Base-by-base conservation (phyloP, 2,329 filamentous ascomycete species). In the Colletotrichum gigasporum region DNA sequence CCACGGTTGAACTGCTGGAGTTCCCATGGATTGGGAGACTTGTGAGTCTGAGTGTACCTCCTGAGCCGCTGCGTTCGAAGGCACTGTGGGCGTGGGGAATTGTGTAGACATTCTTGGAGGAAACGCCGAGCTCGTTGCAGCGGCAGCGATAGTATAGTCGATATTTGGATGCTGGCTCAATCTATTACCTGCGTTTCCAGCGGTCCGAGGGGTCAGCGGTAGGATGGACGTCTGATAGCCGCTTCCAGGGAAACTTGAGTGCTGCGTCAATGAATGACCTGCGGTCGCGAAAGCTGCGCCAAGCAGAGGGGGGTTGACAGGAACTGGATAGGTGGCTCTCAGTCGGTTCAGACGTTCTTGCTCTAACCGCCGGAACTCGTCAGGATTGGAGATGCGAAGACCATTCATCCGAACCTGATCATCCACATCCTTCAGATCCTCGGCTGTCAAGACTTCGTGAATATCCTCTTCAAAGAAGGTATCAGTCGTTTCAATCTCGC, bases 381-480 rank as follows among this genome's bases (percentile, higher is more conserved):
- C 70, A 1, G 77, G 78, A 26, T 81, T 69, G 3, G 68, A 72
- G 39, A 67, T n/a, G 2, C 77, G 73, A 26, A 79, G 70, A 3
- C 68, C 66, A 37, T 78, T 74, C 63, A 76, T 28, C n/a, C 72
- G 70, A 18, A 76, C 69, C 68, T 77, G 68, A n/a, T 69, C 67
- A 16, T 85, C 80, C 0, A 87, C 87, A 45, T 89, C 85, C 42
- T 77, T 78, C 9, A 81, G 73, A 67, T 94, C 91, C 53, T 91
- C 87, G 0, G 81, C 79, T 0, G 87, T 89, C 20, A 94, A 75
- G 16, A 70, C 69, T 11, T 83, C 82, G 51, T 89, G 87, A 10
- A 85, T 78, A 60, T 91, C 90, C 67, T 94, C 90, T 68, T 87
- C 83, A 68, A 91, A 89, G 68, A 93, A 93, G 0, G 90, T 90